phyloP scores from a whole-genome alignment of 495 filamentous ascomycete species.

The Daldinia vernicosa region DNA sequence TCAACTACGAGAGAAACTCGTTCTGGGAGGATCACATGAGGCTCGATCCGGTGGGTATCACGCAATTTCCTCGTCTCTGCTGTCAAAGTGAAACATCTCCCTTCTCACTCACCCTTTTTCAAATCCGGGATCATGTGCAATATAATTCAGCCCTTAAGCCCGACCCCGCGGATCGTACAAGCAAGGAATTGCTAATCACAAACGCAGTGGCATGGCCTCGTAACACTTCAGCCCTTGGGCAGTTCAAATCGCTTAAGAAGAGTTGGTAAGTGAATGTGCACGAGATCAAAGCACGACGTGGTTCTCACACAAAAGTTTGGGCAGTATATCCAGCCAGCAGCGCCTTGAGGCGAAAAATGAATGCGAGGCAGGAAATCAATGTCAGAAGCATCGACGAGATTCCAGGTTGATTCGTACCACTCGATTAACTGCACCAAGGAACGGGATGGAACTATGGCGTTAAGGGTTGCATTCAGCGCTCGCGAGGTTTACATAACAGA shows the following conservation, averaged over 20 bases:
- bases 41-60: conserved; percentile 45
- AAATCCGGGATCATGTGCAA: background rate
- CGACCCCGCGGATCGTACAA: background rate
- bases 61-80: background rate
- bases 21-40: conserved; percentile 61
- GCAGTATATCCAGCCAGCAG: conserved; percentile 51
- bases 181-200: background rate
- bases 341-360: conserved; percentile 47
- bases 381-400: conserved; percentile 47
- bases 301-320: background rate
- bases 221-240: conserved; percentile 55
- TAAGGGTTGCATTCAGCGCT: background rate
- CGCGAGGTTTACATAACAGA: background rate
- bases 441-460: background rate
- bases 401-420: conserved; percentile 22
- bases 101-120: background rate
- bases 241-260: conserved; percentile 56
- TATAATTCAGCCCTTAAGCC: background rate
- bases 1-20: conserved; percentile 51
- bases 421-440: background rate
- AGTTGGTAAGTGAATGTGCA: conserved; percentile 35
- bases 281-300: background rate
- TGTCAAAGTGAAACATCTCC: background rate
- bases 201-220: conserved; percentile 52
- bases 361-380: conserved; percentile 44